Evolutionary conservation across 352 stramenopile genomes (phyloP), one percentile per base, ranked within the genome.

Genomic region (Phytophthora brassicae): DNA sequence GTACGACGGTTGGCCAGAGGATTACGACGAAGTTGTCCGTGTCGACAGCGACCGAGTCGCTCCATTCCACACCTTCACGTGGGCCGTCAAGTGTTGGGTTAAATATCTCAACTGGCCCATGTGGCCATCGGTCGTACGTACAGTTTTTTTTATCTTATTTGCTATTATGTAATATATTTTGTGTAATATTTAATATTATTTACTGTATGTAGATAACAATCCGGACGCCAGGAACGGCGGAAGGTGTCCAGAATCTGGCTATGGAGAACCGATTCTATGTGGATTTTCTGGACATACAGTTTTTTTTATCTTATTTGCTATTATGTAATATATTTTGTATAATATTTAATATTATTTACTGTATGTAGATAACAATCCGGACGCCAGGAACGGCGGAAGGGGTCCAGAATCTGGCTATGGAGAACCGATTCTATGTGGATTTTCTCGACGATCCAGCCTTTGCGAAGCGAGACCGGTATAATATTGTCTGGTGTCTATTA

Each of bases 51-150:
- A 74, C 29, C 76, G 81, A 35, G 75, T 90, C 13, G 82, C 82
- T 16, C 82, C 82, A 17, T 90, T 75, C 58, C 78, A 92, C 55
- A 88, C 80, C 24, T 92, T 81, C 67, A 92, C 82, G 50, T 90
- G 79, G 80, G 65, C 75, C 7, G 80, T 89, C 46, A 89, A 89
- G 64, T 89, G 81, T 56, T 92, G 82, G 82, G 79, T 81, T 31
- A 88, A 88, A 51, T 92, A 89, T 43, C 71, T 78, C 29, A 92
- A 92, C 56, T 92, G 79, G 79, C 82, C 80, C 3, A 73, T 75
- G 64, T 92, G 82, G 82, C 80, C 82, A 2, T 82, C 79, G 8
- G 49, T 92, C 26, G 82, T 92, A 36, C 17, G 57, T 38, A 4
- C 35, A 29, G 5, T n/a, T n/a, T n/a, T n/a, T n/a, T n/a, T n/a